These are phyloP conservation scores for Salvia sclarea DNA, from an alignment of 305 asterid genomes.

Conservation along the genomic window DNA sequence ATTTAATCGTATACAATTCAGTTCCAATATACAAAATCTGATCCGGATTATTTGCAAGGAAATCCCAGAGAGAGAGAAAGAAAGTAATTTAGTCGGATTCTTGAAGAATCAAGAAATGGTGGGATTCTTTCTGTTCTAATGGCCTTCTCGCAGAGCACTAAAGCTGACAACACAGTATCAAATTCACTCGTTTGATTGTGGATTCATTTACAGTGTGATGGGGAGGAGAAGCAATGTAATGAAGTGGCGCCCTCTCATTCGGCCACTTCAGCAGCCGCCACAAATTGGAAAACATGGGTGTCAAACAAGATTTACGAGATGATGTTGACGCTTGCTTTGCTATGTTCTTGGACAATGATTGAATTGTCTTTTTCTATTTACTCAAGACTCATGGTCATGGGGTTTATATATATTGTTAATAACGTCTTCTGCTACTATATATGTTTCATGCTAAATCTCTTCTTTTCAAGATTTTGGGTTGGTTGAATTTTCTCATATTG, in stretches of 20 bases:
- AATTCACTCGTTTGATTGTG: background rate
- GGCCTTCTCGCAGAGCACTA: background rate
- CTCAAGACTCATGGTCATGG: background rate
- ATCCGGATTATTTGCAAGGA: slow-evolving; percentile 9
- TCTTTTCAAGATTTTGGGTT: background rate
- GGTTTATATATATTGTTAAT: background rate
- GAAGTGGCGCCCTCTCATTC: slow-evolving; percentile 31
- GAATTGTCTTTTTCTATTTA: background rate
- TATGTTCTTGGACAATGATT: background rate
- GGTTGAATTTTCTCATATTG: background rate
- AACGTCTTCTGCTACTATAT: background rate
- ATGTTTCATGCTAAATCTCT: slow-evolving; percentile 15
- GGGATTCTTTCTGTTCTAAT: slow-evolving; percentile 6
- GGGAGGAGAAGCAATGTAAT: slow-evolving; percentile 6
- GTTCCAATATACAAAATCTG: background rate
- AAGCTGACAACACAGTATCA: background rate
- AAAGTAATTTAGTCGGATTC: background rate
- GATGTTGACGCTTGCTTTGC: slow-evolving; percentile 7
- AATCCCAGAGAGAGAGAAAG: background rate
- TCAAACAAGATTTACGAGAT: background rate
- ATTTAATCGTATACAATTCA: background rate
- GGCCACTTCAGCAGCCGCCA: slow-evolving; percentile 54
- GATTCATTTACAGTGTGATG: slow-evolving; percentile 29
- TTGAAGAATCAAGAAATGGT: slow-evolving; percentile 13
- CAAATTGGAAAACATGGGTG: background rate